phyloP scores from a whole-genome alignment of 371 early-diverging fungal species.

The Dichotomocladium elegans region DNA sequence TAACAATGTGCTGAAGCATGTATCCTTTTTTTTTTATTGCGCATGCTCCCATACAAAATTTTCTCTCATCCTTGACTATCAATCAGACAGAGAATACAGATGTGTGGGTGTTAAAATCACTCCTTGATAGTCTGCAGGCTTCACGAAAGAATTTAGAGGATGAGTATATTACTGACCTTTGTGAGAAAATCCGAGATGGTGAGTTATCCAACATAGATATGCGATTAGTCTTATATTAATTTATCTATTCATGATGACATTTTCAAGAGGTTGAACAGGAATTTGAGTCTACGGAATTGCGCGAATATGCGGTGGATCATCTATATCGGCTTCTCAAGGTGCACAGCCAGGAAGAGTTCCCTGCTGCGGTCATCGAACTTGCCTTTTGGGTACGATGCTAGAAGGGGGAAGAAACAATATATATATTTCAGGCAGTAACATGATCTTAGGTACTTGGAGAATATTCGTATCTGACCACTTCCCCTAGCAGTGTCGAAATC shows the following conservation, averaged over 20 bases:
- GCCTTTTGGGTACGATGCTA: constrained; percentile 1
- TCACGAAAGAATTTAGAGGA: constrained; percentile 15
- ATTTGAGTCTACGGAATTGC: constrained; percentile 5
- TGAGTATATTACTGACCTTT: constrained; percentile 16
- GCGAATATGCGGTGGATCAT: constrained; percentile 15
- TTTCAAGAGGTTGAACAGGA: constrained; percentile 8
- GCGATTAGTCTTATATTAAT: no score
- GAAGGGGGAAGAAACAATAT: no score
- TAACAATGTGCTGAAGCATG: no score
- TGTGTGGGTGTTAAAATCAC: constrained; percentile 14
- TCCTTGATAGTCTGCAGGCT: constrained; percentile 10
- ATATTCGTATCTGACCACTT: constrained; percentile 20
- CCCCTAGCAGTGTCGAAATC: constrained; percentile 18
- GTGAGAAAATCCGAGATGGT: constrained; percentile 17
- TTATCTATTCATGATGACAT: no score
- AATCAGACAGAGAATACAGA: constrained; percentile 1
- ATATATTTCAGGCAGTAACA: not conserved
- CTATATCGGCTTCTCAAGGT: constrained; percentile 21
- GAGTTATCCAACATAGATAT: no score
- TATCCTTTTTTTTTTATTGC: constrained; percentile 17
- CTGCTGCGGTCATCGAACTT: not conserved
- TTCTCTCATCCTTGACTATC: constrained; percentile 6
- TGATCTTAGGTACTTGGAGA: constrained; percentile 25
- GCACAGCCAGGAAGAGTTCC: not conserved
- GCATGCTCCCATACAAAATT: not conserved